Evolutionary conservation across 805 yeast species (phyloP).

Genomic region (Wickerhamiella dianesei): DNA sequence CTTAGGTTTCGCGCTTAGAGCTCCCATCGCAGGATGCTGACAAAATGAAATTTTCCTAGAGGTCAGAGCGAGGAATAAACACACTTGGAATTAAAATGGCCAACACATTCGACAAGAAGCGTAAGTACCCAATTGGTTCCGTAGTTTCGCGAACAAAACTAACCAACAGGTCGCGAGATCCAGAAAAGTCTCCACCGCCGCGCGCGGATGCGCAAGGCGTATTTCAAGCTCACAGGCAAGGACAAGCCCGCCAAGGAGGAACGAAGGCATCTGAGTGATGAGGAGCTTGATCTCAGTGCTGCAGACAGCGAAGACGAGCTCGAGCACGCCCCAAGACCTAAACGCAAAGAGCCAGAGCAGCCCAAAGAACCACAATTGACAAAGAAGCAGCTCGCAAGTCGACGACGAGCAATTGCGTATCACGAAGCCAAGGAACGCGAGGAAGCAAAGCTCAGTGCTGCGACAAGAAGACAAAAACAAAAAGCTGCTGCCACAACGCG

Average conservation of each 20-base stretch:
- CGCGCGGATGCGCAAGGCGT: slow-evolving; percentile 67
- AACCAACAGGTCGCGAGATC: slow-evolving; percentile 43
- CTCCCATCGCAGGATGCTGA: no score
- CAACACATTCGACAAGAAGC: neutral
- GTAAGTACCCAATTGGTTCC: neutral
- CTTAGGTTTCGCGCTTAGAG: no score
- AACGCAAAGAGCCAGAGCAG: neutral
- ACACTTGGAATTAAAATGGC: neutral
- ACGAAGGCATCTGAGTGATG: neutral
- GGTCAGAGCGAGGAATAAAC: no score
- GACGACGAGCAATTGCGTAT: slow-evolving; percentile 33
- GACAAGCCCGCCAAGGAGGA: slow-evolving; percentile 32
- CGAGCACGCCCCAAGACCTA: slow-evolving; percentile 8
- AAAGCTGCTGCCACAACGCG: slow-evolving; percentile 35
- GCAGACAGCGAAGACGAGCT: neutral
- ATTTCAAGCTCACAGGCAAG: slow-evolving; percentile 63
- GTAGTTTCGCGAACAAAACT: slow-evolving; percentile 3
- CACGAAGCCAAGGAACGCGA: slow-evolving; percentile 31
- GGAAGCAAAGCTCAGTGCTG: slow-evolving; percentile 30
- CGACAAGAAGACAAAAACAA: slow-evolving; percentile 31
- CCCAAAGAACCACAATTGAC: slow-evolving; percentile 14
- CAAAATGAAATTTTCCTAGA: neutral
- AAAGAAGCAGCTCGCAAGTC: slow-evolving; percentile 28
- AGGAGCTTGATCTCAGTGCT: neutral
- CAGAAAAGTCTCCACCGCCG: slow-evolving; percentile 63